Base-by-base conservation (phyloP, 2,329 filamentous ascomycete genomes). In the Dendrostoma leiphaemia region DNA sequence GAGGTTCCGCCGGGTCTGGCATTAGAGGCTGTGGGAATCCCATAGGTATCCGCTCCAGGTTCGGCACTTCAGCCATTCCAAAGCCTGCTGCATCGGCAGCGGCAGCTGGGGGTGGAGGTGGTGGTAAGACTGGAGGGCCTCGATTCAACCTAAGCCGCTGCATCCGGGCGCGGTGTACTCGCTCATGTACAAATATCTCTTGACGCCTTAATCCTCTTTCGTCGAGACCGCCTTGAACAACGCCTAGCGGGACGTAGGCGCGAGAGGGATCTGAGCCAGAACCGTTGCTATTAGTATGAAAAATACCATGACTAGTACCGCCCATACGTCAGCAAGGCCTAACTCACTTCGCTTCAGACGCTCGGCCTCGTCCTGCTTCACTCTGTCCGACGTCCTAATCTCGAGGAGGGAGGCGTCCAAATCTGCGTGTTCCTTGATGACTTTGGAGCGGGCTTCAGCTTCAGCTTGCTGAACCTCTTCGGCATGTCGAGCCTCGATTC, bases 381-480 rank as follows among this genome's bases (percentile, higher is more conserved):
- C 79, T 3, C 66, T 65, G 2, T 83, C 75, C 0, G 85, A 85
- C 44, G 88, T 69, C 34, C 78, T 75, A 59, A 91, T 76, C 41
- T 80, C 73, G 13, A 91, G 72, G 34, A 81, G 69, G 8, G 83
- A 77, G 23, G 78, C 74, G 1, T 78, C 65, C n/a, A 90, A 64
- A 4, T 79, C 74, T 0, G 88, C 86, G 58, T 90, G 80, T 29
- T 84, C 77, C 21, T 76, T 71, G 13, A 76, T 69, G 3, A 86
- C 71, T 62, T 79, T 78, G 40, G 78, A 74, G 21, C 82, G 76
- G 1, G 83, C 82, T 37, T 74, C 72, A 45, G 77, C 73, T 61
- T 88, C 84, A 1, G 88, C 89, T 17, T 72, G 74, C 17, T 75
- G 74, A 15, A 89, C 82, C 59, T 91, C 88, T 7, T 77, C 65